A percentile compares a stretch with the other conserved stretches of the same genome.
phyloP scores from a whole-genome alignment of 1,284 basidiomycete genomes.

The Phenoliferia sp. region DNA sequence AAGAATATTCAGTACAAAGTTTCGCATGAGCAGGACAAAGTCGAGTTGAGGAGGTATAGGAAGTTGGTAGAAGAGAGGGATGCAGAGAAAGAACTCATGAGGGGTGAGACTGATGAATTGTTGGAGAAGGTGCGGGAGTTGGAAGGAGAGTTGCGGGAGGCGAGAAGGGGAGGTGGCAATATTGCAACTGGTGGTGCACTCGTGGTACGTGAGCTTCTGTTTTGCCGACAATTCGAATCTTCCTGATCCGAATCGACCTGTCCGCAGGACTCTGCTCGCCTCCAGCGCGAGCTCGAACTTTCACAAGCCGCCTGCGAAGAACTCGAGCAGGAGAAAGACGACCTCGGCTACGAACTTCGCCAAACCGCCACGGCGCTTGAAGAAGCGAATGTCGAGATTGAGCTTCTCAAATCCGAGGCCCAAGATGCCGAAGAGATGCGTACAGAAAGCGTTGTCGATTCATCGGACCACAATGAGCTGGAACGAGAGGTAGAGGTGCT shows the following conservation, averaged over 20 bases:
- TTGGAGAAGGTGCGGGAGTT: slow-evolving; percentile 47
- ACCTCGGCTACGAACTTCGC: slow-evolving; percentile 31
- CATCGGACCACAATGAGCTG: not conserved
- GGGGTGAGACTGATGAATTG: slow-evolving; percentile 16
- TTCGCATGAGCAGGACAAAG: slow-evolving; percentile 81
- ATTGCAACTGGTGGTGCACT: not conserved
- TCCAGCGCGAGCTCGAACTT: slow-evolving; percentile 61
- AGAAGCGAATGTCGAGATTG: slow-evolving; percentile 65
- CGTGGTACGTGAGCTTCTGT: not conserved
- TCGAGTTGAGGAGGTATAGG: slow-evolving; percentile 87
- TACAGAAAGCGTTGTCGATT: too few species aligned
- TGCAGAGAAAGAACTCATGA: slow-evolving; percentile 32
- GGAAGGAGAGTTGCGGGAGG: slow-evolving; percentile 60
- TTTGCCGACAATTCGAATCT: not conserved
- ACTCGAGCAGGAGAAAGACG: slow-evolving; percentile 19
- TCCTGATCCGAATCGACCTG: not conserved
- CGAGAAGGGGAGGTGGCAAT: not conserved
- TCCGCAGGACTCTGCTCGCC: slow-evolving; percentile 30
- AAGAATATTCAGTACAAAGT: slow-evolving; percentile 92
- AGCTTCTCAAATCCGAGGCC: slow-evolving; percentile 48
- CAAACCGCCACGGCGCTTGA: slow-evolving; percentile 41
- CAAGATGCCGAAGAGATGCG: too few species aligned
- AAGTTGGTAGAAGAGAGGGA: slow-evolving; percentile 80
- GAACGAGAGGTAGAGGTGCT: not conserved
- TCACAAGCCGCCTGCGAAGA: slow-evolving; percentile 56